Evolutionary conservation across 2,329 filamentous ascomycete species (phyloP).

Genomic region (Exophiala bonariae): DNA sequence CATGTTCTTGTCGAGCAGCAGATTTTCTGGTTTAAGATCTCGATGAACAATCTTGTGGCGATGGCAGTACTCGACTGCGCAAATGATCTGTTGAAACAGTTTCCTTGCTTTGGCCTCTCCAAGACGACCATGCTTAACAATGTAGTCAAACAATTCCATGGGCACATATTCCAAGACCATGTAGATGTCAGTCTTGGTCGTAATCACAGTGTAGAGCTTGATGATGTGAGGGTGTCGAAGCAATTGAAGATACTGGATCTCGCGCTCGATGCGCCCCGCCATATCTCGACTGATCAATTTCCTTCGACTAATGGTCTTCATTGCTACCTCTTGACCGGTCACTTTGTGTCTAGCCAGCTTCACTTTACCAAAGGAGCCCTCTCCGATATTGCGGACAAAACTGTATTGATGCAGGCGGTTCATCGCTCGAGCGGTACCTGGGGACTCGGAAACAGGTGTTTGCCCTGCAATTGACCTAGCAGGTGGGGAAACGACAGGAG

Average conservation of each 20-base stretch:
- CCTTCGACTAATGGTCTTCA: slow-evolving; percentile 96
- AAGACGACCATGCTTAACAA: slow-evolving; percentile 90
- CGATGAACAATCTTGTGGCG: slow-evolving; percentile 98
- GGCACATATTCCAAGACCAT: slow-evolving; percentile 99
- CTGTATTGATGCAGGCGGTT: slow-evolving; percentile 91
- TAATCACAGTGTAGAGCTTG: slow-evolving; percentile 98
- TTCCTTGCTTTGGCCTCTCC: slow-evolving; percentile 88
- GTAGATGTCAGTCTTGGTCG: slow-evolving; percentile 89
- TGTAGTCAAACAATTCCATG: slow-evolving; percentile 95
- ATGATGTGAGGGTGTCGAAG: slow-evolving; percentile 97
- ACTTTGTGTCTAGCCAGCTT: slow-evolving; percentile 92
- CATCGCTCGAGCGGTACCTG: slow-evolving; percentile 59
- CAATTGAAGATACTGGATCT: slow-evolving; percentile 96
- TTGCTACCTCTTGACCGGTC: slow-evolving; percentile 90
- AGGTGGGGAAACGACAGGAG: slow-evolving; percentile 26
- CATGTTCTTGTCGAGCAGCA: slow-evolving; percentile 89
- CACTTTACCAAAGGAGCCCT: slow-evolving; percentile 98
- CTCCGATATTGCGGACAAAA: slow-evolving; percentile 84
- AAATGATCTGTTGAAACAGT: slow-evolving; percentile 99
- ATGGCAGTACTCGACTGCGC: slow-evolving; percentile 98
- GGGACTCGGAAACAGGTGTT: slow-evolving; percentile 40
- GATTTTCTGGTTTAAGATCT: slow-evolving; percentile 95
- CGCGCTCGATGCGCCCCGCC: slow-evolving; percentile 94
- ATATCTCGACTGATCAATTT: slow-evolving; percentile 97
- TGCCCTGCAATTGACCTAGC: slow-evolving; percentile 12